Evolutionary conservation across 2,329 filamentous ascomycete species (phyloP), one percentile per base, ranked within the genome.

Genomic region (Juglanconis juglandina): DNA sequence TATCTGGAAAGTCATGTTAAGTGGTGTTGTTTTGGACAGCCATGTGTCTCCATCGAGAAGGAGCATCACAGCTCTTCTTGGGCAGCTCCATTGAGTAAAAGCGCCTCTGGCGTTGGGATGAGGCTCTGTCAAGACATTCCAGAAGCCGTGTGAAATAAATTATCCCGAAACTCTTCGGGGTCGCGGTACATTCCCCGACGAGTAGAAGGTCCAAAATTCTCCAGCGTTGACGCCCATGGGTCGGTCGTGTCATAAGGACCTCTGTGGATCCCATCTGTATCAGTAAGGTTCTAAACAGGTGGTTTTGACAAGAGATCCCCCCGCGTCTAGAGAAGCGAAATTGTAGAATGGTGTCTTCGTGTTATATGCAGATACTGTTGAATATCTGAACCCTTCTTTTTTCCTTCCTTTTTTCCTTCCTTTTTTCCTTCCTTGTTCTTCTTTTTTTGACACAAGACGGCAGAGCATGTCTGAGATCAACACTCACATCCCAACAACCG

Each of bases 101-200:
- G 32, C 53, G 41, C 33, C 53, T 17, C 42, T 11, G n/a, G 53
- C 53, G 53, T 41, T 33, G 32, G 30, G 8, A 35, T 53, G 56
- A 51, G 56, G 56, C 56, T 58, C 56, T 53, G 17, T 11, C 32
- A 24, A 17, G 49, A 17, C 49, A 24, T 52, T n/a, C 17, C 34
- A 34, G 4, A 53, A 37, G 34, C 48, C 30, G n/a, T 32, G 7
- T 42, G 14, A 37, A 10, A 11, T 41, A 13, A 48, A 44, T 14
- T 13, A 32, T 2, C 41, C 56, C 56, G 56, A 58, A 58, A 17
- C 11, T 35, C 30, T 52, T 58, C 56, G 56, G 56, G 32, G 14
- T n/a, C n/a, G n/a, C 13, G 5, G 17, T 9, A 24, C 9, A 17
- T 14, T 44, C 3, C 9, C 44, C 44, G 44, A 47, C 14, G 13